Conservation (phyloP, 2,329 filamentous ascomycete genomes). For the Cylindrodendrum hubeiense region DNA sequence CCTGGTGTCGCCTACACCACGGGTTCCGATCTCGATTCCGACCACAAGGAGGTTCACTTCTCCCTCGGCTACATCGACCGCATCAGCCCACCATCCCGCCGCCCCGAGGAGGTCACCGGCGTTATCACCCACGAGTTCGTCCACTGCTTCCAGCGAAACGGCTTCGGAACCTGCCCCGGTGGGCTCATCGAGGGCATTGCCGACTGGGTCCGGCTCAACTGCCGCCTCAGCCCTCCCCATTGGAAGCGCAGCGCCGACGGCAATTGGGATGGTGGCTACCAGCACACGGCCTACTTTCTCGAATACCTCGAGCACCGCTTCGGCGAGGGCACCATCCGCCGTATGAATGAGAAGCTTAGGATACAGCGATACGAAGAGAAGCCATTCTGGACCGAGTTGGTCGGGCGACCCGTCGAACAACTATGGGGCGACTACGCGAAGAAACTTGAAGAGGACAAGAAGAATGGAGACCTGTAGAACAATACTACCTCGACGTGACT, state of each 20-base stretch:
- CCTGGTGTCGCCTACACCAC: constrained; percentile 91
- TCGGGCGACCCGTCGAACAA: constrained; percentile 73
- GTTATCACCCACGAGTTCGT: constrained; percentile 94
- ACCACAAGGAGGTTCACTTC: constrained; percentile 95
- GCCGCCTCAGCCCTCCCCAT: constrained; percentile 81
- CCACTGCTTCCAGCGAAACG: constrained; percentile 92
- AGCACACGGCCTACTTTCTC: constrained; percentile 91
- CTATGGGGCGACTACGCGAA: constrained; percentile 81
- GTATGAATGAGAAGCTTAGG: constrained; percentile 76
- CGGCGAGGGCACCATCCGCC: constrained; percentile 69
- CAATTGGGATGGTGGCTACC: constrained; percentile 90
- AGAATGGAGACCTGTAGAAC: not conserved
- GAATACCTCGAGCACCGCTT: constrained; percentile 82
- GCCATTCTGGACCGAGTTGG: constrained; percentile 75
- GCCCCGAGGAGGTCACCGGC: constrained; percentile 77
- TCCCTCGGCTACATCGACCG: constrained; percentile 78
- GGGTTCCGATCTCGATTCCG: constrained; percentile 80
- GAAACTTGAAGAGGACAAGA: constrained; percentile 30
- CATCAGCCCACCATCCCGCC: constrained; percentile 57
- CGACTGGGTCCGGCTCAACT: constrained; percentile 88
- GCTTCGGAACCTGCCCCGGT: constrained; percentile 70
- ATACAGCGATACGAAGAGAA: constrained; percentile 73
- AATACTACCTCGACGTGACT: not conserved
- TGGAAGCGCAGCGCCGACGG: constrained; percentile 74
- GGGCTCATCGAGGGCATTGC: constrained; percentile 93